A percentile compares a stretch with the other conserved stretches of the same genome.
Conservation (phyloP, 352 stramenopile species). For the Pythium plurisporium region DNA sequence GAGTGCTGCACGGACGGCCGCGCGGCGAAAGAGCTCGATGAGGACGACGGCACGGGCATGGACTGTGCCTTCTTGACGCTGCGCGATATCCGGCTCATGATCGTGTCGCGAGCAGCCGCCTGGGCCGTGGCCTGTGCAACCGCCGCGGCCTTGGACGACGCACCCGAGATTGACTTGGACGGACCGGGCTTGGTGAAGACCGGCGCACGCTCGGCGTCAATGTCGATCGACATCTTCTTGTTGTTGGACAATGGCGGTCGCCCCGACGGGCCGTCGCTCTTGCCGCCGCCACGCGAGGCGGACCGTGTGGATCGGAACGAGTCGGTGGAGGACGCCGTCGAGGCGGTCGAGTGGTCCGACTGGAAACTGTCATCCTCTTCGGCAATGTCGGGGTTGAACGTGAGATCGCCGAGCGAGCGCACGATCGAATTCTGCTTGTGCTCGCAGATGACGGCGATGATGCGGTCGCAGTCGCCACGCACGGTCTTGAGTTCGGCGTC, state of each 20-base stretch:
- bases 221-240: conserved; percentile 28
- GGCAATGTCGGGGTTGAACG: conserved; percentile 3
- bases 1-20: conserved; percentile 11
- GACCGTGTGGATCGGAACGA: conserved; percentile 19
- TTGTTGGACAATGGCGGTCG: conserved; percentile 19
- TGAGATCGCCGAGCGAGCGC: conserved; percentile 15
- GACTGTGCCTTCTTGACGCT: conserved; percentile 26
- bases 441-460: conserved; percentile 22
- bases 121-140: background rate
- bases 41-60: conserved; percentile 7
- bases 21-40: background rate
- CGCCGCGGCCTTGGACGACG: background rate
- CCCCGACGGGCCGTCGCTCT: background rate
- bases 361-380: conserved; percentile 27
- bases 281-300: background rate
- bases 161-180: background rate
- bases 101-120: conserved; percentile 2
- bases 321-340: conserved; percentile 19
- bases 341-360: conserved; percentile 26
- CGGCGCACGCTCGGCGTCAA: conserved; percentile 12
- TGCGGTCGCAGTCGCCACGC: conserved; percentile 20
- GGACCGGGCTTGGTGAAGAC: background rate
- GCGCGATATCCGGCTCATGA: conserved; percentile 27
- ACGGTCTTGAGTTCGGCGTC: conserved; percentile 15
- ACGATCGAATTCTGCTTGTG: conserved; percentile 17